Base-by-base conservation (phyloP, 2,329 filamentous ascomycete species). In the Botrytis byssoidea region DNA sequence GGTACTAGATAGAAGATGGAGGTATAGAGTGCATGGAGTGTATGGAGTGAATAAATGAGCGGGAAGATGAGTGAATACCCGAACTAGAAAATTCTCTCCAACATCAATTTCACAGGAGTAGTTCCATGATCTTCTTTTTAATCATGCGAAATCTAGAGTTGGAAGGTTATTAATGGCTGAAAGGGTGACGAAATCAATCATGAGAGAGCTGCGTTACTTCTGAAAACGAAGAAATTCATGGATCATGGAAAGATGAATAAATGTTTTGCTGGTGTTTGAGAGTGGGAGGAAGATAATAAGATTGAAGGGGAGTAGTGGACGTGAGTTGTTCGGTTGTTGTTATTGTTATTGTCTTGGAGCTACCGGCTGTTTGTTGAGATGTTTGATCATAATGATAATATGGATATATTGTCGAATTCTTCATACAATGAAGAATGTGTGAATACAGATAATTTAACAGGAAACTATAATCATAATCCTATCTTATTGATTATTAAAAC, bases 161-260 rank as follows among this genome's bases (percentile, higher is more conserved):
- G 2, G 4, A 51, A n/a, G 12, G 0, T 51, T 51, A 10, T 51
- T 1, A n/a, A 51, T 51, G 4, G 10, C 8, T 51, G 3, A n/a
- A n/a, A 16, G 5, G 25, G 4, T 0, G 46, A 51, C 6, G 46
- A n/a, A 1, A n/a, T 1, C 46, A 4, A 51, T 0, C 0, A 2
- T 5, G 10, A 25, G 10, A n/a, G 4, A 51, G 25, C 12, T 14
- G 22, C 25, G 14, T 12, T 6, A 14, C 48, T 14, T n/a, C 48
- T 51, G 48, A 51, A 51, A 51, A 51, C 4, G 48, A 51, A 51
- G 48, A 51, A n/a, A n/a, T 51, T 51, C 48, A n/a, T 7, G 16
- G 42, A 44, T 51, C 12, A 16, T 18, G 42, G 42, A 44, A 48
- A 48, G 46, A 22, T 48, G 8, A 3, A 25, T 5, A 51, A 2